Conservation (phyloP, 106 monocot species). For the Dioscorea alata region DNA sequence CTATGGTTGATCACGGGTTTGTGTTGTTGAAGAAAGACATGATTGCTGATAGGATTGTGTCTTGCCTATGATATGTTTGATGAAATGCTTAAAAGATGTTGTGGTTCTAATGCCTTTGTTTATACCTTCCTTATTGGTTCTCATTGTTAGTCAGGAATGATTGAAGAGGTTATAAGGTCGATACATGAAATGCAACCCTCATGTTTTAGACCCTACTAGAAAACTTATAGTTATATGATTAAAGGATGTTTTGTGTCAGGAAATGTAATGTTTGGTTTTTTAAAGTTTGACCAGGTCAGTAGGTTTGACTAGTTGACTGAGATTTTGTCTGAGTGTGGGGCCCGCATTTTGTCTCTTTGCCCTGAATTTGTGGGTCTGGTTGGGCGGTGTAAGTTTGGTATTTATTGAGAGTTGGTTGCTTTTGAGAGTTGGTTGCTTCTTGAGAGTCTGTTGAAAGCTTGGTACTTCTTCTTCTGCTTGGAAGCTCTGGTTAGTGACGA, state of each 20-base stretch:
- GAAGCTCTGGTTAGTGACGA: too few species aligned
- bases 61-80: constrained; percentile 31
- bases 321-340: too few species aligned
- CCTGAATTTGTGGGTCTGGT: too few species aligned
- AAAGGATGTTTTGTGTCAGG: constrained; percentile 39
- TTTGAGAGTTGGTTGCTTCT: too few species aligned
- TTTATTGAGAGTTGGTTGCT: too few species aligned
- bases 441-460: too few species aligned
- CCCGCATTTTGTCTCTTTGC: too few species aligned
- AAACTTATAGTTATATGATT: constrained; percentile 63
- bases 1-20: constrained; percentile 46
- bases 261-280: too few species aligned
- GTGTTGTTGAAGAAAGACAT: constrained; percentile 64
- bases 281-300: too few species aligned
- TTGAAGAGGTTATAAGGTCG: constrained; percentile 38
- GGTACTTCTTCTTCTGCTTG: too few species aligned
- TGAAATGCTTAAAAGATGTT: constrained; percentile 60
- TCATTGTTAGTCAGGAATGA: constrained; percentile 26
- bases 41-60: constrained; percentile 38
- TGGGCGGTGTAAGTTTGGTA: too few species aligned
- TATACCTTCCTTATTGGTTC: constrained; percentile 51
- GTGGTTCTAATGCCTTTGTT: constrained; percentile 46
- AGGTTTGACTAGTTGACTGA: too few species aligned
- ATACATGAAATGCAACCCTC: constrained; percentile 47
- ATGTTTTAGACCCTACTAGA: constrained; percentile 55